Base-by-base conservation (phyloP, 2,329 filamentous ascomycete genomes). In the Xylariaceae sp. region DNA sequence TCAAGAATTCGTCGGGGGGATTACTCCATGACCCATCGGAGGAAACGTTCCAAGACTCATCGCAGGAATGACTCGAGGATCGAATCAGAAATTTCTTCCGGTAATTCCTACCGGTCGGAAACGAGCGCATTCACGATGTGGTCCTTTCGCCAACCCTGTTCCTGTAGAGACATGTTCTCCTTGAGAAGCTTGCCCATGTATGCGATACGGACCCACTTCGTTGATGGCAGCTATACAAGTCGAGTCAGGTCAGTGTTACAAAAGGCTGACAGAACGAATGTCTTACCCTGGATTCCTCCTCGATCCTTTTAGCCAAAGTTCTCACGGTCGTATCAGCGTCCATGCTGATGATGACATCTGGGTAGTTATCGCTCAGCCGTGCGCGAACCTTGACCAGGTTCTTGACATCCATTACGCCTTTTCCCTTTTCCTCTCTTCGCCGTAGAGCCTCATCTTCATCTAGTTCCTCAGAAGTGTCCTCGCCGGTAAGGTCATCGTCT, bases 171-270 rank as follows among this genome's bases (percentile, higher is more conserved):
- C 17, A 82, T 72, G 56, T 80, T 80, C 64, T 93, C 89, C 64
- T 86, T 85, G 51, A 96, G 80, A 54, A 92, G 83, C 71, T 86
- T 90, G 65, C 92, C 92, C 73, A 94, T 81, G 72, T 96, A 95
- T 17, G 85, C 87, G 60, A 96, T 82, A 56, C 85, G 84, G 54
- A 96, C 78, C 52, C 79, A 82, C 62, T 83, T 84, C 50, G 76
- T 77, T 6, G 77, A 71, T 1, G 80, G 73, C 37, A 92, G 76
- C 88, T 88, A 66, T 56, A 34, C 5, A 57, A 51, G 48, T 55
- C 45, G 49, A 35, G 17, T 48, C 41, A 57, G 58, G 6, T 51
- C 49, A 51, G n/a, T 58, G 55, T 13, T 11, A n/a, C 13, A 15
- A 18, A 9, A 13, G 2, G 54, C 55, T 52, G 56, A 59, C 17